phyloP scores from a whole-genome alignment of 1,284 basidiomycete species.

The Tylopilus orsonianus region DNA sequence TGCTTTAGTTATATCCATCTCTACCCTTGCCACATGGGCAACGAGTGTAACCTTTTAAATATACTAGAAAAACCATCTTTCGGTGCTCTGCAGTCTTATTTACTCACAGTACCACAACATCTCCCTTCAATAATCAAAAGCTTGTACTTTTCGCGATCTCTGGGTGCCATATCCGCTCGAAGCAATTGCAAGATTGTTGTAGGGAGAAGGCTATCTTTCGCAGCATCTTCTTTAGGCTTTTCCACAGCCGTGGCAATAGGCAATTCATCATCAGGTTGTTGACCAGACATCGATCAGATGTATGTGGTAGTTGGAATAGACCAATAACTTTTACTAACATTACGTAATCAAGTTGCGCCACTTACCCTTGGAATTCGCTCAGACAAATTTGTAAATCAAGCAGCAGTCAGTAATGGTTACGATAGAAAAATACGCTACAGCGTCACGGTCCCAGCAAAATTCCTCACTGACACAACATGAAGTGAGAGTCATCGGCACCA shows the following conservation, averaged over 20 bases:
- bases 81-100: background rate
- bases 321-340: background rate
- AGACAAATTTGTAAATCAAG: too few relatives aligned
- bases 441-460: background rate
- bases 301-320: background rate
- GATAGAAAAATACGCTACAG: slow-evolving; percentile 7
- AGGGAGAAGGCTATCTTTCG: slow-evolving; percentile 18
- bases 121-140: slow-evolving; percentile 12
- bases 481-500: slow-evolving; percentile 67
- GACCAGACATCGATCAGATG: slow-evolving; percentile 15
- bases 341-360: slow-evolving; percentile 19
- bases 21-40: slow-evolving; percentile 22
- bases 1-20: background rate
- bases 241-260: background rate
- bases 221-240: background rate
- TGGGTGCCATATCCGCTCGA: slow-evolving; percentile 8
- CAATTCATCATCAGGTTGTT: slow-evolving; percentile 4
- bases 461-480: slow-evolving; percentile 30
- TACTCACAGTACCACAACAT: slow-evolving; percentile 19
- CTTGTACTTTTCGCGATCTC: background rate
- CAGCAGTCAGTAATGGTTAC: background rate
- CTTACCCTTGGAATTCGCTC: too few relatives aligned
- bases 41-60: slow-evolving; percentile 23
- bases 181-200: slow-evolving; percentile 29
- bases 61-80: background rate